A percentile compares a stretch with the other conserved stretches of the same genome.
Evolutionary conservation across 441 rosid genomes (phyloP).

Genomic region (Pelargonium exstipulatum): DNA sequence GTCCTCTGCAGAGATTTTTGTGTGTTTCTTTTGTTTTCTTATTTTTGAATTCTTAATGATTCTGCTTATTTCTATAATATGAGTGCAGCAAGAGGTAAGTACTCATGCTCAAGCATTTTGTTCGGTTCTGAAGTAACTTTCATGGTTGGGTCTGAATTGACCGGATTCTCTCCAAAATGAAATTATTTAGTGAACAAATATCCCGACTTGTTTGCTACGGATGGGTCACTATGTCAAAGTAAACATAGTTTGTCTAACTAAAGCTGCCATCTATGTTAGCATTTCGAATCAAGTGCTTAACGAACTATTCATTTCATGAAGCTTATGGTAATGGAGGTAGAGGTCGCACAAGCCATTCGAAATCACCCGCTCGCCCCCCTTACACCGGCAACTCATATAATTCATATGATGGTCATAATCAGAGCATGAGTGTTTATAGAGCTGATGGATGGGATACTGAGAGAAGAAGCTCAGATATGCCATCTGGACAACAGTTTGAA

Average conservation of each 20-base stretch:
- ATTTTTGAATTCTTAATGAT: conserved; percentile 27
- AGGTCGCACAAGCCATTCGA: conserved; percentile 75
- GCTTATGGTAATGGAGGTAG: conserved; percentile 97
- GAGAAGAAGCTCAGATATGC: conserved; percentile 57
- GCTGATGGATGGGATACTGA: conserved; percentile 67
- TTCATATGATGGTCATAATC: conserved; percentile 64
- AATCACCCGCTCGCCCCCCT: conserved; percentile 68
- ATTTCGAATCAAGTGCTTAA: conserved; percentile 63
- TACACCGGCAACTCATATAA: conserved; percentile 62
- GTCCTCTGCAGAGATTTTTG: conserved; percentile 22
- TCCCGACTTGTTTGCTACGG: conserved; percentile 39
- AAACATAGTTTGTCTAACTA: conserved; percentile 40
- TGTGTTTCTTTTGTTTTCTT: conserved; percentile 18
- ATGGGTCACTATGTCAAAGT: conserved; percentile 42
- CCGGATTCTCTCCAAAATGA: conserved; percentile 37
- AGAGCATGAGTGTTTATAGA: conserved; percentile 55
- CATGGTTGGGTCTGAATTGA: conserved; percentile 43
- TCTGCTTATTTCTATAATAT: conserved; percentile 37
- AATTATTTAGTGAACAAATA: conserved; percentile 46
- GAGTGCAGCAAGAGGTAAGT: conserved; percentile 96
- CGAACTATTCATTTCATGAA: conserved; percentile 81
- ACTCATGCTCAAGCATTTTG: conserved; percentile 63
- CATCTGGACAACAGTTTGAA: conserved; percentile 58
- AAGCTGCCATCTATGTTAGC: conserved; percentile 49
- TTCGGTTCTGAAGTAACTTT: conserved; percentile 52